Percentiles rank a stretch among this genome's conserved stretches.
Conservation (phyloP, 768 basidiomycete genomes). For the Pulveroboletus ravenelii region DNA sequence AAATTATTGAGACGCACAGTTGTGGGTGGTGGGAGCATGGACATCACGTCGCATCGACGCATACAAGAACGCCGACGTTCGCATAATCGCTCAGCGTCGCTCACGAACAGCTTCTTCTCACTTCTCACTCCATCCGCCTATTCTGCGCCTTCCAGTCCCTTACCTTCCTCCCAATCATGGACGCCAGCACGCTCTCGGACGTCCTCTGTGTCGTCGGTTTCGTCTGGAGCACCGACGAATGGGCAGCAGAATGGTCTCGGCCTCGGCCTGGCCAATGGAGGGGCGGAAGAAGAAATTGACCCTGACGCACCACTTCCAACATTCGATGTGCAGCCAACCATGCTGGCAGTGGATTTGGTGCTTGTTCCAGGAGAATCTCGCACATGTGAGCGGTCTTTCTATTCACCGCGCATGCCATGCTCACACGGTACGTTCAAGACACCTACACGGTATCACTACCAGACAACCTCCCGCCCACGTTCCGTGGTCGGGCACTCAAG, state of each 20-base stretch:
- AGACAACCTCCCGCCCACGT: conserved; percentile 81
- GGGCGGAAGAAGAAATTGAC: conserved; percentile 46
- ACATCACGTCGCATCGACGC: conserved; percentile 48
- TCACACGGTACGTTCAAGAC: conserved; percentile 43
- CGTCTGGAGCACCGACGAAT: conserved; percentile 2
- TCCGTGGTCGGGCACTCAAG: conserved; percentile 73
- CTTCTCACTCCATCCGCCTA: conserved; percentile 41
- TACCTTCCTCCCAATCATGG: conserved; percentile 25
- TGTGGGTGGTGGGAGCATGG: conserved; percentile 72
- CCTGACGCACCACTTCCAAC: conserved; percentile 73
- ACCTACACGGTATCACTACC: conserved; percentile 77
- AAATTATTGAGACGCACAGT: conserved; percentile 42
- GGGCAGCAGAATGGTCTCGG: conserved; percentile 24
- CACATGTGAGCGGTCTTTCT: conserved; percentile 49
- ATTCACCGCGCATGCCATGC: background rate
- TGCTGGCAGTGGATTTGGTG: conserved; percentile 84
- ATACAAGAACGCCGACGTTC: conserved; percentile 26
- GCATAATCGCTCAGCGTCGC: conserved; percentile 48
- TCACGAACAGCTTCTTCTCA: conserved; percentile 48
- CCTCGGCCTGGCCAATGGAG: conserved; percentile 27
- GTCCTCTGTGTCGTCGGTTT: conserved; percentile 24
- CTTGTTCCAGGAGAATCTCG: conserved; percentile 81
- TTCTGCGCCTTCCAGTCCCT: conserved; percentile 20
- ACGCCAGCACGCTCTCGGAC: conserved; percentile 15
- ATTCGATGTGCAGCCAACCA: conserved; percentile 77